These are phyloP conservation scores for Lanmaoa rubissima DNA, from an alignment of 768 basidiomycete genomes.

Conservation along the genomic window DNA sequence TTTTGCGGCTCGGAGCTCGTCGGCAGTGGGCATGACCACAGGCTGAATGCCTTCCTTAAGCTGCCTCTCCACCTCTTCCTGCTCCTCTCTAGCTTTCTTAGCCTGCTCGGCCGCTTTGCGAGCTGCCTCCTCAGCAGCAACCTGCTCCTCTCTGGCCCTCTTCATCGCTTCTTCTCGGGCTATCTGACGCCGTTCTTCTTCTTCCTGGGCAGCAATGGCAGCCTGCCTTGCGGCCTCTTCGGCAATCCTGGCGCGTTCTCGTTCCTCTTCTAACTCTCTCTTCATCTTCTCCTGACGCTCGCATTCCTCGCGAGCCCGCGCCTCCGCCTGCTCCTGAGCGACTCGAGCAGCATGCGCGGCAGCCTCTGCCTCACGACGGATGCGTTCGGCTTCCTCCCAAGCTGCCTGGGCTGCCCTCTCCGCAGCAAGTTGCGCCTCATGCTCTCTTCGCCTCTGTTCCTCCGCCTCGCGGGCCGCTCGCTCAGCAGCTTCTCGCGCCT, in stretches of 20 bases:
- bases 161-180: slow-evolving; percentile 20
- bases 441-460: slow-evolving; percentile 15
- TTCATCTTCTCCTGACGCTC: slow-evolving; percentile 17
- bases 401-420: slow-evolving; percentile 26
- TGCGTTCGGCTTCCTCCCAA: slow-evolving; percentile 22
- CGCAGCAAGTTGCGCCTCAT: slow-evolving; percentile 17
- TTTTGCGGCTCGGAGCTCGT: slow-evolving; percentile 27
- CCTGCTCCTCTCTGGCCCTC: slow-evolving; percentile 14
- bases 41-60: slow-evolving; percentile 30
- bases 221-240: slow-evolving; percentile 26
- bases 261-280: slow-evolving; percentile 24
- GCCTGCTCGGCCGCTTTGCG: slow-evolving; percentile 23
- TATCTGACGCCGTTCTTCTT: slow-evolving; percentile 23
- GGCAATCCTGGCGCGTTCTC: slow-evolving; percentile 11
- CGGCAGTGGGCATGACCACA: slow-evolving; percentile 29
- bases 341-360: slow-evolving; percentile 23
- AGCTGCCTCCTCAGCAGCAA: slow-evolving; percentile 27
- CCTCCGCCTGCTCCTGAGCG: slow-evolving; percentile 25
- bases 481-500: slow-evolving; percentile 23
- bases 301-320: slow-evolving; percentile 24
- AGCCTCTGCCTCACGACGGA: slow-evolving; percentile 21
- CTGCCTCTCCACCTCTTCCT: slow-evolving; percentile 22
- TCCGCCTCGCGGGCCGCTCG: slow-evolving; percentile 23
- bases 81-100: slow-evolving; percentile 18
- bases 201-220: slow-evolving; percentile 23